Evolutionary conservation across 1,284 basidiomycete genomes (phyloP).

Genomic region (Sporisorium scitamineum): DNA sequence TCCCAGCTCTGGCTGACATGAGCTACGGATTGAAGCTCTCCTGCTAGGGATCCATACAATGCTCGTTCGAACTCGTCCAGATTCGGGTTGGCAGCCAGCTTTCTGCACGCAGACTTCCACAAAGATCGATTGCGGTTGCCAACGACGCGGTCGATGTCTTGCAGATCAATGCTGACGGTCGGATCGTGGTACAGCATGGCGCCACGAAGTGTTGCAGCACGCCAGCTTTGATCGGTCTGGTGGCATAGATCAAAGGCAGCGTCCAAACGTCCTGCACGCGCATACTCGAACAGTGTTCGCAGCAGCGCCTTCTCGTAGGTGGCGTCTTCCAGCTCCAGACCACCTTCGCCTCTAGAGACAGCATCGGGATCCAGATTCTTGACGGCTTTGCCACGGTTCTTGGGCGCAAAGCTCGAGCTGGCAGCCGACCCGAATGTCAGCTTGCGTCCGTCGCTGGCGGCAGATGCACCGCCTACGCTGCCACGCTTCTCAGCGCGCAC

Average conservation of each 20-base stretch:
- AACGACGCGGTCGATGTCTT: slow-evolving; percentile 50
- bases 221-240: slow-evolving; percentile 88
- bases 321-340: slow-evolving; percentile 61
- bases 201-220: slow-evolving; percentile 85
- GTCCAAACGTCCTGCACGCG: slow-evolving; percentile 83
- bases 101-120: slow-evolving; percentile 65
- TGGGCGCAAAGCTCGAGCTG: slow-evolving; percentile 40
- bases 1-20: slow-evolving; percentile 86
- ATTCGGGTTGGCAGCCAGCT: slow-evolving; percentile 70
- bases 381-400: slow-evolving; percentile 53
- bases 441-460: slow-evolving; percentile 26
- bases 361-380: slow-evolving; percentile 66
- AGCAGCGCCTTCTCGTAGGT: slow-evolving; percentile 81
- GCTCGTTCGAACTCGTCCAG: slow-evolving; percentile 82
- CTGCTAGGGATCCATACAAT: slow-evolving; percentile 87
- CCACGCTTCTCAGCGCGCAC: slow-evolving; percentile 61
- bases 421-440: slow-evolving; percentile 45
- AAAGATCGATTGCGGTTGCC: slow-evolving; percentile 64
- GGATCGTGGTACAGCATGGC: slow-evolving; percentile 71
- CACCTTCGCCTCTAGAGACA: slow-evolving; percentile 53
- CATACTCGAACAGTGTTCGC: slow-evolving; percentile 80
- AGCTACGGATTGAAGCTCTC: slow-evolving; percentile 81
- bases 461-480: slow-evolving; percentile 25
- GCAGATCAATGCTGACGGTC: slow-evolving; percentile 28
- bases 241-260: slow-evolving; percentile 85